A percentile compares a stretch with the other conserved stretches of the same genome.
Conservation (phyloP, 305 asterid species). For the Fraxinus baroniana region DNA sequence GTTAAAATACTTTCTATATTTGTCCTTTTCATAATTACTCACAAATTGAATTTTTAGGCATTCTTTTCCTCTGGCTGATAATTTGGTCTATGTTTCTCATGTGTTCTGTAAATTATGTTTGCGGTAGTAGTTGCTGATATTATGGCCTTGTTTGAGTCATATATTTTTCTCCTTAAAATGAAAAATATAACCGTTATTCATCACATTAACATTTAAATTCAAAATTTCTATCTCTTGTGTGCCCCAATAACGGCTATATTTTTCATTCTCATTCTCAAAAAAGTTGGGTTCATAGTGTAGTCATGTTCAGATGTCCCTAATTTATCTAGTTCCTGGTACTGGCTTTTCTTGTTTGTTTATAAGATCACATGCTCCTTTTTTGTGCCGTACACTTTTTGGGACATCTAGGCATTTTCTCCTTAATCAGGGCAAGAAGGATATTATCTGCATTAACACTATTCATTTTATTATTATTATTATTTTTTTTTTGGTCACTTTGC, state of each 20-base stretch:
- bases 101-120: not conserved
- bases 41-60: not conserved
- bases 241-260: too few species aligned
- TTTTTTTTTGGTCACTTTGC: not conserved
- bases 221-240: too few species aligned
- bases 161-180: too few species aligned
- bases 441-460: not conserved
- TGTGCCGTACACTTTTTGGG: not conserved
- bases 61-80: conserved; percentile 9
- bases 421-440: not conserved
- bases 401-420: not conserved
- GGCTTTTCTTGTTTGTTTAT: not conserved
- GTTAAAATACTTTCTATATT: conserved; percentile 31
- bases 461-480: too few species aligned
- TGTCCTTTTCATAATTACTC: not conserved
- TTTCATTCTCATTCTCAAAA: too few species aligned
- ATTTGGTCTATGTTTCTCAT: not conserved
- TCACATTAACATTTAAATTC: too few species aligned
- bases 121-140: not conserved
- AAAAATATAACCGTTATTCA: too few species aligned
- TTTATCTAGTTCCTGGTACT: not conserved
- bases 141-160: not conserved
- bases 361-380: not conserved
- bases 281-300: too few species aligned
- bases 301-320: not conserved